Evolutionary conservation across 768 basidiomycete genomes (phyloP).

Genomic region (Pleurotus tuoliensis): DNA sequence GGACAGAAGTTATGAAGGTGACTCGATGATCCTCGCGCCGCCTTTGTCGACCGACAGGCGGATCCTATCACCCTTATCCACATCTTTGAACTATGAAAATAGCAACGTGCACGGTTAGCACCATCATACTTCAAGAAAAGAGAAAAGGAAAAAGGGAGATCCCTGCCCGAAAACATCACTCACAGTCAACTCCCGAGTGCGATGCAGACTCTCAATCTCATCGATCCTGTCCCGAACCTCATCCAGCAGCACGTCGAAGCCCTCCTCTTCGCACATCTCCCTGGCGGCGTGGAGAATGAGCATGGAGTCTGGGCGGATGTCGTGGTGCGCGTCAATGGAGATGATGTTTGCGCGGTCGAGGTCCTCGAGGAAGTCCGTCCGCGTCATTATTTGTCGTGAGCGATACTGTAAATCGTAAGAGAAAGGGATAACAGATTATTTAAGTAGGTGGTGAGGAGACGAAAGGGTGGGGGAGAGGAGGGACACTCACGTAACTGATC

Average conservation of each 20-base stretch:
- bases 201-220: conserved; percentile 82
- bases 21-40: conserved; percentile 31
- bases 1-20: conserved; percentile 7
- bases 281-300: conserved; percentile 70
- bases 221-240: conserved; percentile 74
- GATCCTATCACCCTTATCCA: conserved; percentile 44
- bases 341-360: conserved; percentile 72
- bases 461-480: background rate
- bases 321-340: conserved; percentile 73
- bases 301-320: conserved; percentile 79
- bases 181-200: conserved; percentile 75
- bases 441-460: no score
- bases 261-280: conserved; percentile 67
- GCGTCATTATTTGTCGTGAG: conserved; percentile 79
- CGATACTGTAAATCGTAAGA: conserved; percentile 39
- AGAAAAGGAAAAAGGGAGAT: background rate
- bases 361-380: conserved; percentile 77
- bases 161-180: conserved; percentile 16
- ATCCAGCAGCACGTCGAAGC: conserved; percentile 75
- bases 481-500: conserved; percentile 52
- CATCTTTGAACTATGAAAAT: conserved; percentile 41
- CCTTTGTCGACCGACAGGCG: conserved; percentile 57
- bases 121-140: conserved; percentile 29
- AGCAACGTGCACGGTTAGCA: conserved; percentile 22
- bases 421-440: no score